phyloP scores from a whole-genome alignment of 2,329 filamentous ascomycete species.

The Albifimbria verrucaria region DNA sequence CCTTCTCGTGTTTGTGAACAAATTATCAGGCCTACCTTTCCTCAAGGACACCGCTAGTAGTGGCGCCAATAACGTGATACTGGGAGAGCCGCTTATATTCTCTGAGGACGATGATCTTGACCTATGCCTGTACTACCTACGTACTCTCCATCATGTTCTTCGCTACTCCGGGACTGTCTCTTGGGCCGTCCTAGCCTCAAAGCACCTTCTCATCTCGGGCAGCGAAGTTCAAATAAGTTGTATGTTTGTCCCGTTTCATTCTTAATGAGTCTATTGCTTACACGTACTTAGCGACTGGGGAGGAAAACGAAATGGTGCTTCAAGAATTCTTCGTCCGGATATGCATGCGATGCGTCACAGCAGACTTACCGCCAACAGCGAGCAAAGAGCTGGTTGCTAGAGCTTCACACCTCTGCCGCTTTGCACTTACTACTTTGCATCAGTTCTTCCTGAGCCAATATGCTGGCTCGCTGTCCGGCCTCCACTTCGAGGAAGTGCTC shows the following conservation, averaged over 20 bases:
- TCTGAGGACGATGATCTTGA: conserved; percentile 66
- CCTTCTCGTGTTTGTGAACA: conserved; percentile 58
- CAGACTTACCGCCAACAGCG: conserved; percentile 14
- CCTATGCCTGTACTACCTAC: conserved; percentile 74
- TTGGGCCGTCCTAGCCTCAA: conserved; percentile 68
- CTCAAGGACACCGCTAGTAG: background rate
- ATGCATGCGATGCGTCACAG: conserved; percentile 59
- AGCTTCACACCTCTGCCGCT: conserved; percentile 66
- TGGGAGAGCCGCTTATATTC: conserved; percentile 19
- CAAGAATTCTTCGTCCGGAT: conserved; percentile 67
- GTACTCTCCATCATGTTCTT: conserved; percentile 70
- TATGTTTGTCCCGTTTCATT: conserved; percentile 38
- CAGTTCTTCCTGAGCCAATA: conserved; percentile 66
- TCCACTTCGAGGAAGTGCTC: conserved; percentile 68
- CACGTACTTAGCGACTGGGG: conserved; percentile 37
- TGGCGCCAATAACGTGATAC: background rate
- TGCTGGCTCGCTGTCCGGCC: conserved; percentile 52
- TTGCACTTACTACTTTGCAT: conserved; percentile 66
- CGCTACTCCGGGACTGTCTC: conserved; percentile 62
- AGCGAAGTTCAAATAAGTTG: conserved; percentile 38
- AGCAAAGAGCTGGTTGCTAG: conserved; percentile 32
- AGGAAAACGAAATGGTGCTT: conserved; percentile 55
- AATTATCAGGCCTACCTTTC: conserved; percentile 47
- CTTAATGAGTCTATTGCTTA: background rate
- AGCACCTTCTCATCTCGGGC: conserved; percentile 32